Percentiles rank a stretch among this genome's conserved stretches.
These are phyloP conservation scores for Zalerion maritima DNA, from an alignment of 495 filamentous ascomycete genomes.

Conservation along the genomic window DNA sequence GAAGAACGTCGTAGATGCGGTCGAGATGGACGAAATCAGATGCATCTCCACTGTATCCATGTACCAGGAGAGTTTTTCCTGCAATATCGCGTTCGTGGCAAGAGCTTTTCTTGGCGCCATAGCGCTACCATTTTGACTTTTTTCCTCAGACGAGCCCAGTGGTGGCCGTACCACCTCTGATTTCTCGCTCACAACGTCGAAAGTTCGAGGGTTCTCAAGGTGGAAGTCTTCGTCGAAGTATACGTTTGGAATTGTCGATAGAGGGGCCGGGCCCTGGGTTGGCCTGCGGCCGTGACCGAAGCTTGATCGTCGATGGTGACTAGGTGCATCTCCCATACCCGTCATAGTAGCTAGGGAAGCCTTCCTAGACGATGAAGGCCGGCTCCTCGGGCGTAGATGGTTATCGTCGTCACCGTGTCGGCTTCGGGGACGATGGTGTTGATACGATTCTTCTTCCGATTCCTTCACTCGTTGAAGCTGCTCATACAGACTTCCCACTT, in stretches of 20 bases:
- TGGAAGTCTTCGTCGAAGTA: slow-evolving; percentile 96
- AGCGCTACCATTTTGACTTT: slow-evolving; percentile 45
- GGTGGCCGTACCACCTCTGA: slow-evolving; percentile 74
- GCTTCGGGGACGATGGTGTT: slow-evolving; percentile 25
- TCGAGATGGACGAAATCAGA: slow-evolving; percentile 89
- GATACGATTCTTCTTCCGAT: slow-evolving; percentile 39
- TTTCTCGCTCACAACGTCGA: slow-evolving; percentile 91
- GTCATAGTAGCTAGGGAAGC: slow-evolving; percentile 29
- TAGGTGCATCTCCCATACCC: slow-evolving; percentile 34
- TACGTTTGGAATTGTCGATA: slow-evolving; percentile 81
- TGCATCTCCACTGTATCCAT: slow-evolving; percentile 99
- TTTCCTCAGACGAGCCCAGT: slow-evolving; percentile 40
- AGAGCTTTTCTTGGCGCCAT: slow-evolving; percentile 66
- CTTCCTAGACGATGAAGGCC: slow-evolving; percentile 23
- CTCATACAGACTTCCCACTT: slow-evolving; percentile 71
- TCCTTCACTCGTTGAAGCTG: slow-evolving; percentile 66
- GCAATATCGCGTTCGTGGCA: slow-evolving; percentile 94
- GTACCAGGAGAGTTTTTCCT: slow-evolving; percentile 98
- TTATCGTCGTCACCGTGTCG: slow-evolving; percentile 40
- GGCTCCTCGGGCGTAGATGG: slow-evolving; percentile 24
- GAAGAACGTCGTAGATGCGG: slow-evolving; percentile 91
- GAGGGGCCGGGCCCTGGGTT: slow-evolving; percentile 56
- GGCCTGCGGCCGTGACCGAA: slow-evolving; percentile 34
- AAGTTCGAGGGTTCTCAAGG: slow-evolving; percentile 89
- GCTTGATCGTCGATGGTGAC: slow-evolving; percentile 34